Evolutionary conservation across 768 basidiomycete species (phyloP), one percentile per base, ranked within the genome.

Genomic region (Rhodotorula taiwanensis): DNA sequence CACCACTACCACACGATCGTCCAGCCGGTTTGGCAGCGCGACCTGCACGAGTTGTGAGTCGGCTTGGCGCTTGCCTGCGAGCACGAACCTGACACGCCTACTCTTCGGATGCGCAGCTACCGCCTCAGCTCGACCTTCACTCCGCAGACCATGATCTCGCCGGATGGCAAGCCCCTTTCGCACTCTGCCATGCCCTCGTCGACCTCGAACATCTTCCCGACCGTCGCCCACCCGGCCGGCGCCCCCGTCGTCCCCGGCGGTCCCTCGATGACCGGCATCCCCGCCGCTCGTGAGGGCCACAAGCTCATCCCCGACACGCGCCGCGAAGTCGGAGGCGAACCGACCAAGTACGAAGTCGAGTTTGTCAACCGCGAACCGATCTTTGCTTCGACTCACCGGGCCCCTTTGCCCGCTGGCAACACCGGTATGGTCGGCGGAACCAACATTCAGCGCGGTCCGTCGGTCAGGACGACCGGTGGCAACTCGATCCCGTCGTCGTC

Each of bases 1-100:
- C 58, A 65, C 47, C 44, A 54, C 50, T 21, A 50, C 39, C 27
- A 65, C 63, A 49, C 49, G n/a, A 65, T 65, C 28, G 63, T 65
- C 27, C 47, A 48, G 45, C 64, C 64, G 30, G 55, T 65, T 25
- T 65, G 54, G 54, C 64, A 65, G 39, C 58, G 64, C 36, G 64
- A 65, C 53, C 55, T 65, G 18, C 64, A 65, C 58, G 64, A 65
- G 45, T 65, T 54, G 60, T 62, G 16, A 33, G 54, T 49, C 20
- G 30, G 28, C 10, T 27, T 28, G 6, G 2, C 27, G 13, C 34
- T 11, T n/a, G 1, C 23, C 3, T 52, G 27, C 15, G 23, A 20
- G 11, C 23, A 27, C 23, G 27, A 39, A 15, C 21, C n/a, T 27
- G 44, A 15, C 36, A 33, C 6, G 13, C 34, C 23, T 28, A 33